phyloP scores from a whole-genome alignment of 2,329 filamentous ascomycete species.

The Colletotrichum scovillei region DNA sequence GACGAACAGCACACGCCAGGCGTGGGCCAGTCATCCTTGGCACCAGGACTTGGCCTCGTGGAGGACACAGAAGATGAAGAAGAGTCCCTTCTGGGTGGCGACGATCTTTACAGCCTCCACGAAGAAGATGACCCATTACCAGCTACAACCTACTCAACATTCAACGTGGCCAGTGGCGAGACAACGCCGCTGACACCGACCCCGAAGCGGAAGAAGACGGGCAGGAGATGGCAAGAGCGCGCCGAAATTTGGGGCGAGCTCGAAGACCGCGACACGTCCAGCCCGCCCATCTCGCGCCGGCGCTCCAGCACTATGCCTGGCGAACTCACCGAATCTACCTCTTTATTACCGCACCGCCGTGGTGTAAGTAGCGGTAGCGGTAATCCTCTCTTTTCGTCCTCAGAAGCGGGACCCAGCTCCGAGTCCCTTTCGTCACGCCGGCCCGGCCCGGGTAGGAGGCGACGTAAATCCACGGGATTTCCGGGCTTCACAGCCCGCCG shows the following conservation, averaged over 20 bases:
- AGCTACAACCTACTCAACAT: slow-evolving; percentile 60
- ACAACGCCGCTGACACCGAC: slow-evolving; percentile 51
- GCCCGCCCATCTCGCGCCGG: slow-evolving; percentile 51
- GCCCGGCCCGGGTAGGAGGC: slow-evolving; percentile 50
- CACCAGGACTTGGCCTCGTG: slow-evolving; percentile 85
- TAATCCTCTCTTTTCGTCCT: slow-evolving; percentile 33
- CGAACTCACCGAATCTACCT: slow-evolving; percentile 50
- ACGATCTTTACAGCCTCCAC: slow-evolving; percentile 55
- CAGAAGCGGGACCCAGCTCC: slow-evolving; percentile 38
- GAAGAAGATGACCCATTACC: slow-evolving; percentile 52
- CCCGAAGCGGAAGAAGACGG: slow-evolving; percentile 58
- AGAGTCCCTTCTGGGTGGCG: slow-evolving; percentile 62
- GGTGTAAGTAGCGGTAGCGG: slow-evolving; percentile 39
- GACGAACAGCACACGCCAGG: slow-evolving; percentile 75
- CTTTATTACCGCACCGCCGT: slow-evolving; percentile 46
- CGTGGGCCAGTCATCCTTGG: slow-evolving; percentile 75
- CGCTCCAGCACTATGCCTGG: slow-evolving; percentile 63
- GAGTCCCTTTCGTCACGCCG: slow-evolving; percentile 34
- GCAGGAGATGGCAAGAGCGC: slow-evolving; percentile 70
- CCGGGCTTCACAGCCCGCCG: slow-evolving; percentile 69
- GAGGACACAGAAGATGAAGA: slow-evolving; percentile 75
- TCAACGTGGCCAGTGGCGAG: slow-evolving; percentile 52
- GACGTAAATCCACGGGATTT: slow-evolving; percentile 71
- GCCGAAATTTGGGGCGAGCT: slow-evolving; percentile 91
- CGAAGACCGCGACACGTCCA: slow-evolving; percentile 73